Conservation (phyloP, 2,329 filamentous ascomycete species). For the Thyridium curvatum region DNA sequence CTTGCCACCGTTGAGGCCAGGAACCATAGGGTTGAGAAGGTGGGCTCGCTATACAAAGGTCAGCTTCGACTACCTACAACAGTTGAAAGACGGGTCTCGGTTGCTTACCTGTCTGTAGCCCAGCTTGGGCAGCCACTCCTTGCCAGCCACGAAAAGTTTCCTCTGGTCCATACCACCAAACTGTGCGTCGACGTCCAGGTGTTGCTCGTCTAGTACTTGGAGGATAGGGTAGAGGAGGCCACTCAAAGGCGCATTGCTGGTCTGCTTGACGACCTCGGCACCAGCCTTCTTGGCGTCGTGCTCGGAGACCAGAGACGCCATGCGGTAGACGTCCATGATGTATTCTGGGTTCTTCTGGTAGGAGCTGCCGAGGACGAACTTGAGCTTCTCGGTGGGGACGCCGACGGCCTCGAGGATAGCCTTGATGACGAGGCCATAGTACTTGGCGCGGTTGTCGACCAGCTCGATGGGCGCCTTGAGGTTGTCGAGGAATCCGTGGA, state of each 20-base stretch:
- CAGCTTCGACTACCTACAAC: too few relatives aligned
- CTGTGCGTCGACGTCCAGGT: slow-evolving; percentile 82
- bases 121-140: slow-evolving; percentile 77
- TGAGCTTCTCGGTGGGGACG: slow-evolving; percentile 70
- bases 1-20: slow-evolving; percentile 77
- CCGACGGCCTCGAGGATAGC: slow-evolving; percentile 70
- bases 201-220: slow-evolving; percentile 86
- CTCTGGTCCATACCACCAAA: slow-evolving; percentile 84
- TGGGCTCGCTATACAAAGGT: slow-evolving; percentile 38
- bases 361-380: slow-evolving; percentile 77
- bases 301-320: slow-evolving; percentile 65
- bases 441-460: slow-evolving; percentile 73
- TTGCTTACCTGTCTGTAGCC: slow-evolving; percentile 66
- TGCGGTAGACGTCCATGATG: slow-evolving; percentile 80
- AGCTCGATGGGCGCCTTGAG: slow-evolving; percentile 85
- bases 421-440: slow-evolving; percentile 75
- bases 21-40: slow-evolving; percentile 68
- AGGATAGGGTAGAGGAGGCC: slow-evolving; percentile 80
- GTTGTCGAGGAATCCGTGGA: slow-evolving; percentile 73
- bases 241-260: slow-evolving; percentile 65
- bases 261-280: slow-evolving; percentile 91
- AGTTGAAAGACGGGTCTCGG: too few relatives aligned
- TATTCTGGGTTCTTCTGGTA: slow-evolving; percentile 74
- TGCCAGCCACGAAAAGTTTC: slow-evolving; percentile 82
- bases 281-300: slow-evolving; percentile 86